Percentiles rank a stretch among this genome's conserved stretches.
Conservation (phyloP, 805 yeast species). For the Ogataea haglerorum region DNA sequence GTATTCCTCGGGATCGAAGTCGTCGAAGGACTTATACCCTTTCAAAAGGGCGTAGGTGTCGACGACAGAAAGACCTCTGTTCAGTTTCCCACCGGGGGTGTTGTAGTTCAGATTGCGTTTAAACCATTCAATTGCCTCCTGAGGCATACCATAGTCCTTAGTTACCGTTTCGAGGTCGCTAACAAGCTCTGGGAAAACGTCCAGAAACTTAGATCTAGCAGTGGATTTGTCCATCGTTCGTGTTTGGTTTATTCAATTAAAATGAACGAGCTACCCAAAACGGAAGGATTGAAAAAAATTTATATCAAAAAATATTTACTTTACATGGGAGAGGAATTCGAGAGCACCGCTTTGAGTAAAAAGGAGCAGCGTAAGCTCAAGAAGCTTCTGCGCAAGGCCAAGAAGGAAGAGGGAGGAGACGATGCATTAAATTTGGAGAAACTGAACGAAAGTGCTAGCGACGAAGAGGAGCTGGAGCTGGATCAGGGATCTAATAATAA, state of each 20-base stretch:
- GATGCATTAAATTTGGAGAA: slow-evolving; percentile 28
- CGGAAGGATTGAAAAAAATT: slow-evolving; percentile 9
- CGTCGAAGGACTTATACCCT: slow-evolving; percentile 53
- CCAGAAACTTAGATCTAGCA: slow-evolving; percentile 54
- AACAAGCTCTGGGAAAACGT: slow-evolving; percentile 73
- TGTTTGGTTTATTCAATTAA: not conserved
- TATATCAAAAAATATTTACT: slow-evolving; percentile 2
- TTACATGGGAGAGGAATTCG: slow-evolving; percentile 27
- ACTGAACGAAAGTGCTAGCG: slow-evolving; percentile 30
- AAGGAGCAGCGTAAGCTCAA: slow-evolving; percentile 43
- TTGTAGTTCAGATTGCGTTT: slow-evolving; percentile 71
- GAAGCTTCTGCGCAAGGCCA: slow-evolving; percentile 30
- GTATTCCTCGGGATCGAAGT: slow-evolving; percentile 66
- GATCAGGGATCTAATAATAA: slow-evolving; percentile 33
- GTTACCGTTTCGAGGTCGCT: slow-evolving; percentile 66
- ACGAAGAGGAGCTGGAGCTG: slow-evolving; percentile 27
- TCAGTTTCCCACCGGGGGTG: slow-evolving; percentile 94
- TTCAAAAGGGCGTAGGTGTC: slow-evolving; percentile 86
- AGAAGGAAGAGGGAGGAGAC: slow-evolving; percentile 33
- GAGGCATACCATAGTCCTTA: slow-evolving; percentile 71
- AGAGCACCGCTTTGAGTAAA: slow-evolving; percentile 53
- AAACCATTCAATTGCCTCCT: slow-evolving; percentile 85
- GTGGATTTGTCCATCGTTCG: slow-evolving; percentile 34
- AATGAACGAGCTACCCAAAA: not conserved
- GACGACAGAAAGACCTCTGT: slow-evolving; percentile 93